Base-by-base conservation (phyloP, 73 alveolate species). In the Paramecium sexaurelia region DNA sequence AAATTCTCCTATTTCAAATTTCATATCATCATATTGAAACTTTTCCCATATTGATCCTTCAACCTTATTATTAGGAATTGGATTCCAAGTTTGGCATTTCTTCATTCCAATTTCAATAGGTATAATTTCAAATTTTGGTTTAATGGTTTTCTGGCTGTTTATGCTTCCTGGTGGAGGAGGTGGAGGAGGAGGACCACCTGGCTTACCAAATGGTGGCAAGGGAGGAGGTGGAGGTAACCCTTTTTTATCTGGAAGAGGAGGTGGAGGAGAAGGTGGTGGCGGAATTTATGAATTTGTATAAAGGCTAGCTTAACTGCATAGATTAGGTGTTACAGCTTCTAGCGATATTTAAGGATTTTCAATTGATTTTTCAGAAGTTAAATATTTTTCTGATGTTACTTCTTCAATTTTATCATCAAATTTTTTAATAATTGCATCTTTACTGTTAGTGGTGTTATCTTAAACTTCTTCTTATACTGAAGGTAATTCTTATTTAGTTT, bases 11-110 rank as follows among this genome's bases (percentile, higher is more conserved):
- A 26, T 2, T 26, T 61, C 83, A 10, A 61, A 61, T 61, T 61
- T 61, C 83, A 61, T 61, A 7, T 61, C 83, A 61, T 61, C 83
- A 29, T 61, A 61, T 13, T 32, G 3, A 29, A 61, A 32, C 3
- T 15, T 3, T 29, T 61, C 83, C 83, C 83, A 61, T 26, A 61
- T 32, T 11, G 83, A 10, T 61, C 83, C 83, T 29, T 26, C 43
- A 22, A 61, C 43, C 9, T 61, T 61, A 61, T 61, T 61, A 11
- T 1, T 9, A 0, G 83, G 83, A 4, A 61, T 11, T 29, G 83
- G 83, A 61, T 61, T 61, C 83, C 83, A 61, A 0, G 83, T 61
- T 61, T 61, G 83, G 26, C 43, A 26, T 61, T 61, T 61, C 43
- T 61, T 61, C 83, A 61, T 61, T 10, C 47, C 26, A 10, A 61